Base-by-base conservation (phyloP, 176 grass and related monocot species). In the Oryza meyeriana region DNA sequence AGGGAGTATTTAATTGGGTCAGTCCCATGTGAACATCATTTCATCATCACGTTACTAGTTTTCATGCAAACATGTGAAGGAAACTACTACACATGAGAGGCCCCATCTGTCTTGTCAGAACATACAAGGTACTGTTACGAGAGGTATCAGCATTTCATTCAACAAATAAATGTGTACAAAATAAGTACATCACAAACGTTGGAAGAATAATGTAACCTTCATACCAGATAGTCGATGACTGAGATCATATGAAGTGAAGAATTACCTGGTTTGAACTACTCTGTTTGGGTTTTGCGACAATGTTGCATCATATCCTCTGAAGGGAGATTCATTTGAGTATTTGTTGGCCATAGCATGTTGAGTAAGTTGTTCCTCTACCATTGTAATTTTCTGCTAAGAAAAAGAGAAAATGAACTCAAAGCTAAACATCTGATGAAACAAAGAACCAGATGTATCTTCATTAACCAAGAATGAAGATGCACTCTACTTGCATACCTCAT, bases 241-340 rank as follows among this genome's bases (percentile, higher is more conserved):
- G 33, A 48, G 73, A 35, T 45, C 3, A 42, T 61, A 62, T 47
- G 35, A 83, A 77, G 69, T 22, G 40, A 73, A 4, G 8, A 18
- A 38, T 31, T 97, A 98, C 95, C 95, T 98, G 75, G 87, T 85
- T 76, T 87, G 90, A 85, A 88, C 80, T 34, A 65, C 42, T 79
- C 86, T 92, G 72, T 92, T 93, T 62, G 45, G 45, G 45, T 18
- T 18, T 17, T 98, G 88, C 79, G 90, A 64, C 34, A 88, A 86
- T 35, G 47, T 66, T 79, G 81, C 75, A 66, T 88, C 72, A 66
- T 86, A 80, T 89, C 86, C 92, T 85, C 84, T 76, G 78, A 89
- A 94, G 30, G 87, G 63, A 71, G 79, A 84, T 66, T 64, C 86
- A 74, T 38, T 92, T 34, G 83, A 85, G 59, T 77, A 92, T 40